Conservation (phyloP, 495 filamentous ascomycete genomes). For the Haplographium delicatum region DNA sequence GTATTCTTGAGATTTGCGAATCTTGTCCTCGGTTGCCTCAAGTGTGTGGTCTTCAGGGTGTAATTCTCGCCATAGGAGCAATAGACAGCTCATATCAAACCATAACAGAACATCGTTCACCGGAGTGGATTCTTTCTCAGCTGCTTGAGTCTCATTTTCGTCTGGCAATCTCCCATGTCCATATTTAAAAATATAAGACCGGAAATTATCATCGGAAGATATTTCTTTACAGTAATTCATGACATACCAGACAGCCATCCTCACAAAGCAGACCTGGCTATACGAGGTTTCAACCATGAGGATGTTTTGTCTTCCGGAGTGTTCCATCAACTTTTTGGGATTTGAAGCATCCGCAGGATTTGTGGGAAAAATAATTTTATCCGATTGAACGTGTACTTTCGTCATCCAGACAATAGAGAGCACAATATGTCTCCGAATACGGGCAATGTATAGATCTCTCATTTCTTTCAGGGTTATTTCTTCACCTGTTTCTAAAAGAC, state of each 20-base stretch:
- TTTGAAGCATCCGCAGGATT: not conserved
- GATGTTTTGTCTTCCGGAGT: not conserved
- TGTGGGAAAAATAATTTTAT: constrained; percentile 1
- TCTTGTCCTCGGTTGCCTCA: not conserved
- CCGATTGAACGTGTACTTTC: constrained; percentile 3
- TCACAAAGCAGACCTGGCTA: constrained; percentile 12
- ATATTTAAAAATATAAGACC: too few species aligned
- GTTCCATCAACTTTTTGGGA: not conserved
- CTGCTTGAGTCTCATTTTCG: not conserved
- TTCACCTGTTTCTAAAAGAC: constrained; percentile 2
- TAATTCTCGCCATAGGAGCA: not conserved
- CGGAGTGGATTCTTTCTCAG: constrained; percentile 9
- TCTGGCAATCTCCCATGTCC: too few species aligned
- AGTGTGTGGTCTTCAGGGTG: not conserved
- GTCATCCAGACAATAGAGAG: constrained; percentile 4
- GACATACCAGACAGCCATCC: constrained; percentile 12
- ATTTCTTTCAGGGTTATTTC: too few species aligned
- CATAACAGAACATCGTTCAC: constrained; percentile 14
- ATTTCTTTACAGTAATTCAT: constrained; percentile 11
- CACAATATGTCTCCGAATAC: not conserved
- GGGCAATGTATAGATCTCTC: not conserved
- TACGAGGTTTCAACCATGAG: constrained; percentile 7
- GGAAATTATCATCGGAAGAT: too few species aligned
- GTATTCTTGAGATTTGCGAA: not conserved
- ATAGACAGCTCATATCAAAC: constrained; percentile 11